A percentile compares a stretch with the other conserved stretches of the same genome.
phyloP scores from a whole-genome alignment of 2,329 filamentous ascomycete genomes.

The Aspergillus neotritici region DNA sequence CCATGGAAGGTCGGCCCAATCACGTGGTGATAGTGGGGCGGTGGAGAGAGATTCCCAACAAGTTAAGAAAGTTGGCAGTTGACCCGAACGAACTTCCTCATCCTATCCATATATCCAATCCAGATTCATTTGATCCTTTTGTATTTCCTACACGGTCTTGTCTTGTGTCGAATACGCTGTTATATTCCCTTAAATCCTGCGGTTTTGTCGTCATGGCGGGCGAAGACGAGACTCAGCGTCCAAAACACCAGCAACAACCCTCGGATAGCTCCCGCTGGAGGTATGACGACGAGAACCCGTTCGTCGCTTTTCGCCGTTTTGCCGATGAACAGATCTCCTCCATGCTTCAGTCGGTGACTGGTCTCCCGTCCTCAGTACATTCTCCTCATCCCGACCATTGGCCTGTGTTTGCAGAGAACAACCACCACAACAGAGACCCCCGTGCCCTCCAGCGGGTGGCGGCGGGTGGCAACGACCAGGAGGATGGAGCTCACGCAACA shows the following conservation, averaged over 20 bases:
- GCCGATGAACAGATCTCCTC: slow-evolving; percentile 54
- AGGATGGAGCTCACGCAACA: slow-evolving; percentile 1
- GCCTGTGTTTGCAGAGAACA: slow-evolving; percentile 31
- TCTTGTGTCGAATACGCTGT: too few relatives aligned
- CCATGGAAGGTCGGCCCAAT: slow-evolving; percentile 12
- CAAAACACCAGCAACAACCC: slow-evolving; percentile 8
- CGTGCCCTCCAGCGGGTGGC: slow-evolving; percentile 14
- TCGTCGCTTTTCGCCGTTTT: slow-evolving; percentile 57
- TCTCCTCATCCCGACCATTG: slow-evolving; percentile 30
- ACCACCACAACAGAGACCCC: slow-evolving; percentile 23
- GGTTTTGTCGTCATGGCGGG: slow-evolving; percentile 19
- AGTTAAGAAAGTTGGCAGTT: slow-evolving; percentile 19
- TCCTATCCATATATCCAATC: not conserved
- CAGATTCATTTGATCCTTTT: too few relatives aligned
- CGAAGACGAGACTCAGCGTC: slow-evolving; percentile 12
- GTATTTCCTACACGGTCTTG: too few relatives aligned
- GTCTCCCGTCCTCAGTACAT: slow-evolving; percentile 36
- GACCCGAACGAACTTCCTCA: not conserved
- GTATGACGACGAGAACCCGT: slow-evolving; percentile 47
- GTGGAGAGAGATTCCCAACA: slow-evolving; percentile 32
- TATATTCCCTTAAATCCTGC: slow-evolving; percentile 4
- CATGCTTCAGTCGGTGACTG: slow-evolving; percentile 49
- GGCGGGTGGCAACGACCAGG: slow-evolving; percentile 4
- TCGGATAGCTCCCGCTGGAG: slow-evolving; percentile 15
- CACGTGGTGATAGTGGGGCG: slow-evolving; percentile 23